These are phyloP conservation scores for Leccinellum albellum DNA, from an alignment of 768 basidiomycete species.

Conservation along the genomic window DNA sequence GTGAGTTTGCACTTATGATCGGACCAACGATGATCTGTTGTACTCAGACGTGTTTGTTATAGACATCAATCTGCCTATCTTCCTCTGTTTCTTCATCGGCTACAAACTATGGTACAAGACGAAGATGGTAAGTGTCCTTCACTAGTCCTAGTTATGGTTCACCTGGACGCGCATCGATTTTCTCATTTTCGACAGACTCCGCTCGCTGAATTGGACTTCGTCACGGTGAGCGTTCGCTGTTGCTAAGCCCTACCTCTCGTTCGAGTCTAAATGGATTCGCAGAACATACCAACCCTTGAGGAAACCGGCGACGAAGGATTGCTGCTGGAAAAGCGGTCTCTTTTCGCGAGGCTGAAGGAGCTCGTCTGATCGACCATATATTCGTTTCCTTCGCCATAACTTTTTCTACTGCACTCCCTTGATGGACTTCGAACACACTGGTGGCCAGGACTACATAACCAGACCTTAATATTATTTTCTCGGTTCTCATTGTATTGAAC, in stretches of 20 bases:
- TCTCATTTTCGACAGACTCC: slow-evolving; percentile 5
- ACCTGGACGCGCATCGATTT: neutral
- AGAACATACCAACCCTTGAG: slow-evolving; percentile 67
- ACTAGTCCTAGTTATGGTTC: neutral
- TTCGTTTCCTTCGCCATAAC: neutral
- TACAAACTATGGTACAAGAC: slow-evolving; percentile 37
- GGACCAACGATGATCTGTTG: neutral
- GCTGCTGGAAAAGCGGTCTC: slow-evolving; percentile 10
- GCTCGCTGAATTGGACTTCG: slow-evolving; percentile 63
- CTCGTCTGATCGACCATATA: slow-evolving; percentile 5
- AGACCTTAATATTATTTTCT: neutral
- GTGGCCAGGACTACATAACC: neutral
- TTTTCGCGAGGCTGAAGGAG: neutral
- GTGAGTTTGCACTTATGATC: slow-evolving; percentile 20
- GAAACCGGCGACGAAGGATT: slow-evolving; percentile 52
- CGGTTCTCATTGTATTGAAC: neutral
- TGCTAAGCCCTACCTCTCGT: neutral
- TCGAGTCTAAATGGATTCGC: neutral
- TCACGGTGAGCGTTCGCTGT: slow-evolving; percentile 43
- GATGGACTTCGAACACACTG: neutral
- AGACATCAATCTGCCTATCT: slow-evolving; percentile 42
- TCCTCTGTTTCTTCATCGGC: slow-evolving; percentile 42
- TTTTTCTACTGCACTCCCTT: neutral
- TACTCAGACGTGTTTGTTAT: neutral
- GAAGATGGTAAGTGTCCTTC: slow-evolving; percentile 12